Evolutionary conservation across 176 grass and related monocot species (phyloP).

Genomic region (Bonia amplexicaulis): DNA sequence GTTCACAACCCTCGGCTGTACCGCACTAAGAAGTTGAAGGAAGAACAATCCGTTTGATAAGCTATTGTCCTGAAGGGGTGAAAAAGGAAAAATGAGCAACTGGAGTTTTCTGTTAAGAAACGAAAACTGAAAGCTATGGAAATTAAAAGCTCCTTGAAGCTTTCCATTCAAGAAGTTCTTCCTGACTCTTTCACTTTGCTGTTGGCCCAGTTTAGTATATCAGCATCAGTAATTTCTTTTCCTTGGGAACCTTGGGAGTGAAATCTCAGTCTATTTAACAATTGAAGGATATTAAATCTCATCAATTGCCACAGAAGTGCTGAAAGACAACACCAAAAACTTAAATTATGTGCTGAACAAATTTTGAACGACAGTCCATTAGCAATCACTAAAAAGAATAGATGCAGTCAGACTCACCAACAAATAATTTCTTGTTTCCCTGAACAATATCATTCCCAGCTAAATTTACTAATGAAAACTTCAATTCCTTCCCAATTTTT

Average conservation of each 20-base stretch:
- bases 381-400: neutral
- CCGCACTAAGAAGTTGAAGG: constrained; percentile 92
- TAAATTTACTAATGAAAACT: no score
- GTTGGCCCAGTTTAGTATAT: constrained; percentile 93
- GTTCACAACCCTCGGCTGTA: constrained; percentile 79
- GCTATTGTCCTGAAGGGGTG: constrained; percentile 66
- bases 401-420: constrained; percentile 51
- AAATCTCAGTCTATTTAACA: constrained; percentile 82
- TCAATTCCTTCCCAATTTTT: no score
- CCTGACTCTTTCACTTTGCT: constrained; percentile 69
- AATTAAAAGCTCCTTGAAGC: constrained; percentile 62
- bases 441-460: no score
- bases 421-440: constrained; percentile 97
- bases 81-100: constrained; percentile 31
- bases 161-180: constrained; percentile 76
- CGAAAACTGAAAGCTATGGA: neutral
- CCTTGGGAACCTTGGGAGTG: constrained; percentile 83
- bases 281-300: constrained; percentile 95
- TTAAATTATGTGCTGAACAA: constrained; percentile 10
- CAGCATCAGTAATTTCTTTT: constrained; percentile 84
- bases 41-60: constrained; percentile 89
- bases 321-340: constrained; percentile 49
- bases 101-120: constrained; percentile 1
- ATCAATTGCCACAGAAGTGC: constrained; percentile 98
- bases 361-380: neutral